A percentile compares a stretch with the other conserved stretches of the same genome.
Conservation (phyloP, 345 rosid species). For the Atalantia buxifolia region DNA sequence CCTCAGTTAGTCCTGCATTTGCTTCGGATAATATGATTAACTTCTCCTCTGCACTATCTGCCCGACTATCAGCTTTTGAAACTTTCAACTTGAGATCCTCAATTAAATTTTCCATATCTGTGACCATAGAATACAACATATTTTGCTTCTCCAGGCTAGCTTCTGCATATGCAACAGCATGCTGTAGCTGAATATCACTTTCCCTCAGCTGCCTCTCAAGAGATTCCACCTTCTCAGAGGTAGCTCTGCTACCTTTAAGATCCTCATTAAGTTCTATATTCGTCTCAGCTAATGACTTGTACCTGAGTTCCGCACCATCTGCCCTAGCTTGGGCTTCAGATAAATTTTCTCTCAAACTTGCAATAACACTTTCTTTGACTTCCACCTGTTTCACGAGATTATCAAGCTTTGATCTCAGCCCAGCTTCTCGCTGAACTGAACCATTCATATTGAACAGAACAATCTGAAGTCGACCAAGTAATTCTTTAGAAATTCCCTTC, state of each 20-base stretch:
- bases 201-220: conserved; percentile 68
- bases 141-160: conserved; percentile 82
- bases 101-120: conserved; percentile 81
- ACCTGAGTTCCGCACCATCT: conserved; percentile 50
- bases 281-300: conserved; percentile 40
- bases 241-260: conserved; percentile 42
- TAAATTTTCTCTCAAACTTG: conserved; percentile 43
- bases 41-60: conserved; percentile 76
- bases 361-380: conserved; percentile 42
- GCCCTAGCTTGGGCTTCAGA: conserved; percentile 48
- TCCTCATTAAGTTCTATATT: conserved; percentile 51
- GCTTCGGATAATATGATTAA: conserved; percentile 72
- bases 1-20: conserved; percentile 67
- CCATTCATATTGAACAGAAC: conserved; percentile 65
- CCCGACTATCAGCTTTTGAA: conserved; percentile 63
- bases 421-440: conserved; percentile 50
- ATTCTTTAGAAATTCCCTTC: conserved; percentile 64
- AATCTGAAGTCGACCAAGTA: conserved; percentile 60
- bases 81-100: conserved; percentile 74
- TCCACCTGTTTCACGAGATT: conserved; percentile 43
- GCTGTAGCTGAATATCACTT: conserved; percentile 62
- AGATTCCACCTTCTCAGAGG: conserved; percentile 50
- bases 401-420: conserved; percentile 51
- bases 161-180: conserved; percentile 76
- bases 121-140: conserved; percentile 61